A percentile compares a stretch with the other conserved stretches of the same genome.
Conservation (phyloP, 768 basidiomycete genomes). For the Pisolithus albus region DNA sequence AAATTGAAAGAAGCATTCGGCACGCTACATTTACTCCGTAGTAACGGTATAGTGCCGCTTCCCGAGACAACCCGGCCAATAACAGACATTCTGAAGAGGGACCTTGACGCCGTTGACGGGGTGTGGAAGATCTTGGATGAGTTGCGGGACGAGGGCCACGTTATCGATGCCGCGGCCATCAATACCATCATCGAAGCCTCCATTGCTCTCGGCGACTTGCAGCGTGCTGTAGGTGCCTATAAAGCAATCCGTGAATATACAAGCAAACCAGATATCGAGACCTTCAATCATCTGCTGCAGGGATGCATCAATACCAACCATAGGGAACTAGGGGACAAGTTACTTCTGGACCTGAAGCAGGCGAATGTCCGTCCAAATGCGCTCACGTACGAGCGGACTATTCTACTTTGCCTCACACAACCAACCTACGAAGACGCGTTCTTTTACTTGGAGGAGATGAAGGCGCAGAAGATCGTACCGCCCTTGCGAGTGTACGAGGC, state of each 20-base stretch:
- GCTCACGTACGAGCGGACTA: slow-evolving; percentile 60
- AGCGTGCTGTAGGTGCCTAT: slow-evolving; percentile 75
- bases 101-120: slow-evolving; percentile 51
- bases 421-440: slow-evolving; percentile 79
- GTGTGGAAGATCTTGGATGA: slow-evolving; percentile 60
- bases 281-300: slow-evolving; percentile 62
- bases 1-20: slow-evolving; percentile 58
- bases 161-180: slow-evolving; percentile 51
- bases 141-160: slow-evolving; percentile 45
- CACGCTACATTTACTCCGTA: slow-evolving; percentile 54
- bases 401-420: slow-evolving; percentile 65
- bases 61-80: slow-evolving; percentile 50
- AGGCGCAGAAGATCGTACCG: slow-evolving; percentile 53
- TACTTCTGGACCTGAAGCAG: slow-evolving; percentile 62
- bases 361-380: slow-evolving; percentile 48
- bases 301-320: slow-evolving; percentile 57
- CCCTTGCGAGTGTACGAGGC: slow-evolving; percentile 47
- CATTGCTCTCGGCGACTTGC: slow-evolving; percentile 54
- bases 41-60: slow-evolving; percentile 42
- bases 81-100: slow-evolving; percentile 37
- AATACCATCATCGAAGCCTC: slow-evolving; percentile 65
- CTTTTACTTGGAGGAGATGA: slow-evolving; percentile 86
- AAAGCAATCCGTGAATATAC: slow-evolving; percentile 51
- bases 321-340: slow-evolving; percentile 58
- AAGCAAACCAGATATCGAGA: slow-evolving; percentile 51